Conservation (phyloP, 805 yeast genomes). For the Suhomyces canberraensis region DNA sequence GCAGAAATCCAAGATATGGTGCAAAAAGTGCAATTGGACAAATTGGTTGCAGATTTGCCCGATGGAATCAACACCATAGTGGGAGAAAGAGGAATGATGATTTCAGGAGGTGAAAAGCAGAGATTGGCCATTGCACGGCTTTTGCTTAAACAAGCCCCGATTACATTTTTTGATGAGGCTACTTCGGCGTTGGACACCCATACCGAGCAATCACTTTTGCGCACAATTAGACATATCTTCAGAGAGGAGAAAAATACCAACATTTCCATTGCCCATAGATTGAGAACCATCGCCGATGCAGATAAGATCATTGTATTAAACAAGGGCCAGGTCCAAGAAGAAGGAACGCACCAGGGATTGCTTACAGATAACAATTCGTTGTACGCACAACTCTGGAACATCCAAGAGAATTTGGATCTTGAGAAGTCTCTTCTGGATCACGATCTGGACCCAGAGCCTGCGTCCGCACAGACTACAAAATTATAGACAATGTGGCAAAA, state of each 20-base stretch:
- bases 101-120: constrained; percentile 98
- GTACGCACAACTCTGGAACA: constrained; percentile 82
- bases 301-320: constrained; percentile 88
- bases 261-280: constrained; percentile 88
- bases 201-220: constrained; percentile 81
- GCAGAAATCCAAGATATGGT: constrained; percentile 67
- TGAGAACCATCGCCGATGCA: constrained; percentile 90
- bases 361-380: constrained; percentile 54
- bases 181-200: constrained; percentile 96
- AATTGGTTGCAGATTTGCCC: constrained; percentile 67
- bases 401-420: constrained; percentile 71
- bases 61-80: constrained; percentile 83
- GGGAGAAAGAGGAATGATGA: constrained; percentile 98
- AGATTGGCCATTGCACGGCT: constrained; percentile 90
- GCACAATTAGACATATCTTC: constrained; percentile 69
- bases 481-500: too few relatives aligned
- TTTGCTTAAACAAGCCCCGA: constrained; percentile 79
- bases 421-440: constrained; percentile 7
- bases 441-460: too few relatives aligned
- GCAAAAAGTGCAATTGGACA: constrained; percentile 63
- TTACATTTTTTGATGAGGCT: constrained; percentile 95
- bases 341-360: constrained; percentile 75
- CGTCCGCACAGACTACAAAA: too few relatives aligned
- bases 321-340: constrained; percentile 78
- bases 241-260: constrained; percentile 59